Base-by-base conservation (phyloP, 2,329 filamentous ascomycete genomes). In the Xylaria multiplex region DNA sequence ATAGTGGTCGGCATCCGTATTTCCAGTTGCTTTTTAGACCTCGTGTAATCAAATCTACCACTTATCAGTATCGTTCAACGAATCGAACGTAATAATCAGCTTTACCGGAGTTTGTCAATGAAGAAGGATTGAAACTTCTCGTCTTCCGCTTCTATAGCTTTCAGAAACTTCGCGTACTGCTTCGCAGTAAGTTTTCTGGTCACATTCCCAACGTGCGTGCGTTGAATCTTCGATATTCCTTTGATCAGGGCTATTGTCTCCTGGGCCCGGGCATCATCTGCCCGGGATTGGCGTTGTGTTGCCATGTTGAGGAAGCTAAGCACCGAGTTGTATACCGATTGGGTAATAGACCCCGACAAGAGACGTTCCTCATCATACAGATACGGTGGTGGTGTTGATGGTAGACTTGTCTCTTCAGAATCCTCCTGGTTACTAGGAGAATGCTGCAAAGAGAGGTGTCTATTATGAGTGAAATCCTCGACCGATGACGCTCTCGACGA, bases 31-130 rank as follows among this genome's bases (percentile, higher is more conserved):
- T 46, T 16, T 19, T 32, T 56, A 32, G 54, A 56, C 13, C 11
- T 5, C 13, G 40, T 30, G 37, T 56, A 56, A 11, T 56, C 54
- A 35, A 32, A 56, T 45, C 54, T 56, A 45, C 4, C 11, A n/a
- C 14, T 8, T n/a, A 5, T 56, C 24, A 45, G 37, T 22, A 14
- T 11, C 42, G n/a, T 45, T 6, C 13, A 16, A 6, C 19, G 19
- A 19, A 19, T 35, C 32, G 9, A 9, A 35, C 32, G 6, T 24
- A 56, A 11, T 48, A 4, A 14, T 11, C 9, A 11, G 19, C 11
- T 24, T 48, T 49, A n/a, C 45, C 19, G 45, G 24, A 27, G 19
- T 8, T 24, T 48, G 22, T 48, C 45, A 1, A 19, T 19, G 19
- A 19, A 19, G 19, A 19, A 19, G 19, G 19, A 19, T 24, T 8